Evolutionary conservation across 169 alveolate genomes (phyloP), one percentile per base, ranked within the genome.

Genomic region (Plasmodium sp.): DNA sequence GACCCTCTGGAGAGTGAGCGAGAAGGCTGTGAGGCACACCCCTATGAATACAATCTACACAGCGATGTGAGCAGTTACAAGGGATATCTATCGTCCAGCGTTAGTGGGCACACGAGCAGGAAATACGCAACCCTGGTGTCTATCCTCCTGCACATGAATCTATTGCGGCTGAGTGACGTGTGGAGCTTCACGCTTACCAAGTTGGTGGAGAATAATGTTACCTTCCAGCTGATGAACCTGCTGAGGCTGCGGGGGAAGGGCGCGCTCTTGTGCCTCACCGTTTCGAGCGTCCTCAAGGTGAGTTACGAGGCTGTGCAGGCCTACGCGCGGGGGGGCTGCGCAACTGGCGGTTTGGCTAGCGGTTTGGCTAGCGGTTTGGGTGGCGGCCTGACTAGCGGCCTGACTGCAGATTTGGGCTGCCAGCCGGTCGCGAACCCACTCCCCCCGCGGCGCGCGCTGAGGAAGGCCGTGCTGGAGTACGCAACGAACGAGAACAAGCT

Each of bases 151-250:
- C 94, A 90, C 56, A 81, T 90, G 84, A 39, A 80, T 5, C 51
- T 90, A n/a, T 18, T 90, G 10, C 82, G 18, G 3, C 27, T 90
- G 22, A 33, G 83, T 27, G 94, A 90, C 34, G 33, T 90, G 14
- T 90, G 94, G 94, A 90, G 91, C 36, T 41, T 10, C 27, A 27
- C 36, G 5, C 74, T 90, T 2, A 80, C 45, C 18, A 80, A 67
- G 39, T 27, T 58, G 18, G 39, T 90, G 18, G 77, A 81, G 34
- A 80, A 90, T 22, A 79, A 81, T 90, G 5, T 45, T 16, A 41
- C 81, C 67, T 90, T 90, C 74, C 83, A 90, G 18, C 18, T 90
- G 3, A 62, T 90, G 54, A 90, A 90, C 67, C 41, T 90, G 31
- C 33, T 90, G 4, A 80, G 36, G 22, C 10, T 45, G 33, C 81